Percentiles rank a stretch among this genome's conserved stretches.
These are phyloP conservation scores for Tricholoma bakamatsutake DNA, from an alignment of 768 basidiomycete genomes.

Conservation along the genomic window DNA sequence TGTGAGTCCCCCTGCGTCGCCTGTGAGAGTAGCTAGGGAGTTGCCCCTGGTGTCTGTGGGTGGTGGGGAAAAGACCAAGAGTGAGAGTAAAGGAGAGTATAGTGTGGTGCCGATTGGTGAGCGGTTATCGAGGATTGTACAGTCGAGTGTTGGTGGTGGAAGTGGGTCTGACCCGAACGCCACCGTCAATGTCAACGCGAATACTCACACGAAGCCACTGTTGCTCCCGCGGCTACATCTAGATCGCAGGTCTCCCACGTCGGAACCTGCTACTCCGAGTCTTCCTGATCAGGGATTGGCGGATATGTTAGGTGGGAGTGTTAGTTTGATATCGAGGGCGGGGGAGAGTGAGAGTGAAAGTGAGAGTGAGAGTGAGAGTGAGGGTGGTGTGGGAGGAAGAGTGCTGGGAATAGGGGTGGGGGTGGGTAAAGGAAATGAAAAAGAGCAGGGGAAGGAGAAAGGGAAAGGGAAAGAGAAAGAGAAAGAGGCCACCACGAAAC, in stretches of 20 bases:
- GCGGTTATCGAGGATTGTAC: conserved; percentile 34
- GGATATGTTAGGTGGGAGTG: conserved; percentile 35
- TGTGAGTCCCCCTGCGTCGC: conserved; percentile 30
- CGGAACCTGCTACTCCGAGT: conserved; percentile 9
- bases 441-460: conserved; percentile 9
- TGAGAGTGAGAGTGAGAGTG: conserved; percentile 18
- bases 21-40: conserved; percentile 18
- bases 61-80: too few species aligned
- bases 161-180: neutral
- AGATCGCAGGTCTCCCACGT: neutral
- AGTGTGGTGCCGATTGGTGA: conserved; percentile 36
- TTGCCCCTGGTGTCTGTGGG: too few species aligned
- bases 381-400: conserved; percentile 11
- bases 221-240: neutral
- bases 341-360: conserved; percentile 25
- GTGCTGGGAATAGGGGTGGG: neutral
- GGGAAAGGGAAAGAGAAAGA: neutral
- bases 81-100: too few species aligned
- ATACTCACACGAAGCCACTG: neutral
- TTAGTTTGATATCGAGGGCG: conserved; percentile 34
- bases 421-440: neutral
- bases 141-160: conserved; percentile 14
- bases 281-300: conserved; percentile 38
- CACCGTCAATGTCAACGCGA: too few species aligned
- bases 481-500: neutral